Conservation (phyloP, 441 rosid species). For the Euphorbia celastroides region DNA sequence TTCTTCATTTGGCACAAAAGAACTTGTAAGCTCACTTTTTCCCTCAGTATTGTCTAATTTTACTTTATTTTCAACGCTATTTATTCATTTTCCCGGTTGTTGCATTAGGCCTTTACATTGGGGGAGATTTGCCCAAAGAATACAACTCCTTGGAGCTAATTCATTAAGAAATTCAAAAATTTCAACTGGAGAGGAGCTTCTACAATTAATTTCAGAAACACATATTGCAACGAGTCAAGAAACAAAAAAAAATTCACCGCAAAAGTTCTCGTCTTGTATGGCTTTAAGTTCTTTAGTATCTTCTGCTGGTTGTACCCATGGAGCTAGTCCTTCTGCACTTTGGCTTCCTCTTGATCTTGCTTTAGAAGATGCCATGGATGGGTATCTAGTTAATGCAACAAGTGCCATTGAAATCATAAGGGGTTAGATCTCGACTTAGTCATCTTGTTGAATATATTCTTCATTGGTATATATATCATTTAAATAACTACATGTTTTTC, state of each 20-base stretch:
- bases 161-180: slow-evolving; percentile 65
- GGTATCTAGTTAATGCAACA: slow-evolving; percentile 78
- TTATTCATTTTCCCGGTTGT: slow-evolving; percentile 18
- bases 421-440: slow-evolving; percentile 38
- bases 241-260: slow-evolving; percentile 43
- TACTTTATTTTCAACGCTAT: slow-evolving; percentile 6
- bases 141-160: slow-evolving; percentile 61
- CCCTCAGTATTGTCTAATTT: slow-evolving; percentile 4
- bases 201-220: slow-evolving; percentile 52
- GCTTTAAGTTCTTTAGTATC: slow-evolving; percentile 57
- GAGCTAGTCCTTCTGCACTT: slow-evolving; percentile 70
- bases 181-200: slow-evolving; percentile 55
- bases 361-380: slow-evolving; percentile 97
- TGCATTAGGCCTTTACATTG: slow-evolving; percentile 53
- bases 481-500: slow-evolving; percentile 25
- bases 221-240: slow-evolving; percentile 32
- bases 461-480: slow-evolving; percentile 18
- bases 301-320: slow-evolving; percentile 60
- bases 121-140: slow-evolving; percentile 57
- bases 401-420: slow-evolving; percentile 76
- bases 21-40: slow-evolving; percentile 61
- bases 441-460: slow-evolving; percentile 17
- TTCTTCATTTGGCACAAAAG: slow-evolving; percentile 69
- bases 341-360: slow-evolving; percentile 99
- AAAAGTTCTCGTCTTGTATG: slow-evolving; percentile 51